Base-by-base conservation (phyloP, 2,329 filamentous ascomycete genomes). In the Fusarium chuoi region DNA sequence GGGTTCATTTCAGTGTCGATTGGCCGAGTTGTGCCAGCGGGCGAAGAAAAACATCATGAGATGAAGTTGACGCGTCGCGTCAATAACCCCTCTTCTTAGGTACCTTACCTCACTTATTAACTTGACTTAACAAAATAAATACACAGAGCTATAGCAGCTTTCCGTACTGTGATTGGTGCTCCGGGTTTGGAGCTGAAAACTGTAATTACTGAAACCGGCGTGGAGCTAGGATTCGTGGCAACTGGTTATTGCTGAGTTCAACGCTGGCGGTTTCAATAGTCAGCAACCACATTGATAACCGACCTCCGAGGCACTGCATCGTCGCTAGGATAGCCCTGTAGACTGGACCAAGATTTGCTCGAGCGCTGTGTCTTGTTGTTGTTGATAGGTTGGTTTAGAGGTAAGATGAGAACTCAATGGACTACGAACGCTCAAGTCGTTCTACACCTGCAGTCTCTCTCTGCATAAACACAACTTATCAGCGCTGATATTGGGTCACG, bases 201-300 rank as follows among this genome's bases (percentile, higher is more conserved):
- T 54, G 67, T 60, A 65, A 63, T 59, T 65, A 57, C 65, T 72
- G 66, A 74, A 76, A 71, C 70, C 62, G 61, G 68, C 67, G 61
- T 77, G 65, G 70, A 71, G 54, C 68, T 62, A 62, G 66, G 66
- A 71, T 78, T 72, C 65, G 76, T 75, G 66, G 65, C 76, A 75
- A 66, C 59, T 65, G 61, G 49, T 73, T 76, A 70, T 77, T 74
- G 68, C 62, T 70, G 63, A 76, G 44, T 48, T 67, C 42, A 48
- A 57, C 49, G 62, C 68, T 62, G 57, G 57, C 63, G 56, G 62
- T 65, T 70, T 68, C 75, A 66, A 73, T 68, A 65, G 52, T 63
- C 62, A 60, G 66, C 56, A 59, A 62, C 46, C 65, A 30, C 73
- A 61, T 71, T 66, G 64, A 70, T 71, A 77, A 68, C 62, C 70